Conservation (phyloP, 805 yeast genomes). For the Candida maltosa region DNA sequence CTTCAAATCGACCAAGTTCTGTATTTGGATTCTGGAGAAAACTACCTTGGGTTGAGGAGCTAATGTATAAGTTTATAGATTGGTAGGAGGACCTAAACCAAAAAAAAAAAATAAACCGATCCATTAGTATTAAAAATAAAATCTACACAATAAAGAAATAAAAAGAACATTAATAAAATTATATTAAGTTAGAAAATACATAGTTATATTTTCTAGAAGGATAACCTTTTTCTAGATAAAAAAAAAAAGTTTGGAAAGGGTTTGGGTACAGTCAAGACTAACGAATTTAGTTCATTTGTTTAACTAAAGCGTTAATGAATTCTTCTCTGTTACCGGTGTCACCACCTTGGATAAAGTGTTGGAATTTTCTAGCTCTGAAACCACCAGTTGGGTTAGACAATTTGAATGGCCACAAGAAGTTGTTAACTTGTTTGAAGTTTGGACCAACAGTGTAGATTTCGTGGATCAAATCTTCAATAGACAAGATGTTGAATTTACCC, state of each 20-base stretch:
- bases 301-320: slow-evolving; percentile 89
- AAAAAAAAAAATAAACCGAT: neutral
- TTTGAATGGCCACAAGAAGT: slow-evolving; percentile 98
- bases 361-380: slow-evolving; percentile 97
- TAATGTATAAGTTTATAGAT: slow-evolving; percentile 16
- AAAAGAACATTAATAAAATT: slow-evolving; percentile 3
- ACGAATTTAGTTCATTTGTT: slow-evolving; percentile 78
- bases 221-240: no score
- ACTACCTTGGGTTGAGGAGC: slow-evolving; percentile 27
- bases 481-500: slow-evolving; percentile 90
- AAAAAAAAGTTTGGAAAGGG: neutral
- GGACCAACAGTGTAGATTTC: slow-evolving; percentile 96
- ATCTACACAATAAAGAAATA: slow-evolving; percentile 5
- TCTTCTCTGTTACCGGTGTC: slow-evolving; percentile 98
- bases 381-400: slow-evolving; percentile 96
- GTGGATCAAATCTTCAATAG: slow-evolving; percentile 92
- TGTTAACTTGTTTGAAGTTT: slow-evolving; percentile 97
- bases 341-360: slow-evolving; percentile 97
- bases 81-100: slow-evolving; percentile 1
- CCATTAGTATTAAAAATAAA: slow-evolving; percentile 2
- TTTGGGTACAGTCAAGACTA: neutral
- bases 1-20: slow-evolving; percentile 9
- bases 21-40: slow-evolving; percentile 29
- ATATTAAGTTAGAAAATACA: slow-evolving; percentile 1
- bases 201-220: slow-evolving; percentile 1